Evolutionary conservation across 306 rosid species (phyloP).

Genomic region (Vigna hirtella): DNA sequence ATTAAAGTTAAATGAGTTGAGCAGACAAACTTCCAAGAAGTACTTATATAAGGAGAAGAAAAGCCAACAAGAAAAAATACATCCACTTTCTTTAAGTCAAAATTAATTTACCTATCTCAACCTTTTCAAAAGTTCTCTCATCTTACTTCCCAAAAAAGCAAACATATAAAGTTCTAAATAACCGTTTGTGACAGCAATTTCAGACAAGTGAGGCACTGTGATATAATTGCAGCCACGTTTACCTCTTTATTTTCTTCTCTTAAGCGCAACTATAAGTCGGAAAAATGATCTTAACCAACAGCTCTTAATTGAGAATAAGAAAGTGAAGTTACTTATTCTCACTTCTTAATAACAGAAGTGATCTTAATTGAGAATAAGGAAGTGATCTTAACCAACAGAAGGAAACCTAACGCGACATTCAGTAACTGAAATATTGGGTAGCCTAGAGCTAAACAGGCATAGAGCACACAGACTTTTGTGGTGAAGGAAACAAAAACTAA

Average conservation of each 20-base stretch:
- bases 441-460: not conserved
- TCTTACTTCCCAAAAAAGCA: not conserved
- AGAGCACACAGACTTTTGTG: not conserved
- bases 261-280: too few species aligned
- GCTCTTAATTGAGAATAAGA: too few species aligned
- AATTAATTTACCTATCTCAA: not conserved
- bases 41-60: not conserved
- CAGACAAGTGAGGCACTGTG: not conserved
- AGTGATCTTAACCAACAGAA: too few species aligned
- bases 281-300: too few species aligned
- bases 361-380: too few species aligned
- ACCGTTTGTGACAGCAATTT: not conserved
- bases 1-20: not conserved
- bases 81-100: not conserved
- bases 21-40: not conserved
- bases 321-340: too few species aligned
- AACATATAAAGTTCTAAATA: not conserved
- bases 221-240: not conserved
- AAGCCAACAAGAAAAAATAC: not conserved
- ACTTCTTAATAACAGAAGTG: too few species aligned
- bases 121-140: not conserved
- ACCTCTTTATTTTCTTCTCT: too few species aligned
- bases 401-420: not conserved
- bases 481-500: not conserved
- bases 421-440: not conserved